These are phyloP conservation scores for Solanum pinnatisectum DNA, from an alignment of 257 asterid genomes.

Conservation along the genomic window DNA sequence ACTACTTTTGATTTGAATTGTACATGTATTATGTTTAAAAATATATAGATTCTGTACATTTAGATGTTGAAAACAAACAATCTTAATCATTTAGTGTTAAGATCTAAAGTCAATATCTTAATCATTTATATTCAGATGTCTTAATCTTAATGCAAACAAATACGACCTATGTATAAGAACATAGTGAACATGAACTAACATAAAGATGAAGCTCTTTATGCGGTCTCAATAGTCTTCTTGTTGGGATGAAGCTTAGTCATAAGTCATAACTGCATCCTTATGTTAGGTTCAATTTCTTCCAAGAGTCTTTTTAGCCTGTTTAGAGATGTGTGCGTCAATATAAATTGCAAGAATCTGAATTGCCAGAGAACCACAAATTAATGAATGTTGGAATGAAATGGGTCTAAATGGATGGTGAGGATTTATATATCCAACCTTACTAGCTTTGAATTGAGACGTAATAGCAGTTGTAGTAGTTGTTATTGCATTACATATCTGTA, in stretches of 20 bases:
- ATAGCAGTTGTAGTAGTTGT: not conserved
- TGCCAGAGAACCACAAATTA: not conserved
- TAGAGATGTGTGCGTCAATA: not conserved
- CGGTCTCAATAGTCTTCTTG: not conserved
- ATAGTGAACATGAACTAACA: not conserved
- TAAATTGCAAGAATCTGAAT: not conserved
- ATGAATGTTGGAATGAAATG: not conserved
- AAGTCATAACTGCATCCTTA: not conserved
- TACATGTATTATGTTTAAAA: not conserved
- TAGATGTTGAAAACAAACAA: not conserved
- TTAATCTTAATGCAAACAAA: not conserved
- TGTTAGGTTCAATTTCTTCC: not conserved
- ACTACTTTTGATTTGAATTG: not conserved
- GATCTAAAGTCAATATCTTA: not conserved
- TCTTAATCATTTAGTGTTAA: not conserved
- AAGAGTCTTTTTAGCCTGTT: not conserved
- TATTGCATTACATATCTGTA: not conserved
- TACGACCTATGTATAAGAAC: not conserved
- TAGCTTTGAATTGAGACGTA: not conserved
- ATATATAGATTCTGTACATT: not conserved
- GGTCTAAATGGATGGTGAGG: not conserved
- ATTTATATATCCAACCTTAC: not conserved
- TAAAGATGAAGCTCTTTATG: not conserved
- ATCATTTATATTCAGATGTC: not conserved
- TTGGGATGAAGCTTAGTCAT: not conserved